phyloP scores from a whole-genome alignment of 2,329 filamentous ascomycete genomes.

The Penicillium freii region DNA sequence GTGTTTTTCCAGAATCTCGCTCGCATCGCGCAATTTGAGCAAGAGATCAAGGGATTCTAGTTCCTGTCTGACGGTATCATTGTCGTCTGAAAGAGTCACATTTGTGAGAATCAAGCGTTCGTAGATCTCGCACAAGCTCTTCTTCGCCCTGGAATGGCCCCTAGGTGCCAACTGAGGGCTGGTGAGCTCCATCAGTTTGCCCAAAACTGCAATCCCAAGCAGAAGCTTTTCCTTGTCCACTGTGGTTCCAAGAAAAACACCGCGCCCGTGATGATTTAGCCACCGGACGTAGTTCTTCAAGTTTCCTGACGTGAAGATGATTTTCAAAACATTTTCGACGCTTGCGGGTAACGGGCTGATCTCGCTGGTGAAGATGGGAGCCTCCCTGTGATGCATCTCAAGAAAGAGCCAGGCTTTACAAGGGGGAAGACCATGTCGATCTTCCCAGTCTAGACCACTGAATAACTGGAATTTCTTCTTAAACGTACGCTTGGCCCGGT shows the following conservation, averaged over 20 bases:
- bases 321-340: not conserved
- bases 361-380: not conserved
- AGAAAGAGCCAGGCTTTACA: not conserved
- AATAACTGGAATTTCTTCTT: not conserved
- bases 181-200: not conserved
- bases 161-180: not conserved
- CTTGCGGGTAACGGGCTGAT: not conserved
- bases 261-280: not conserved
- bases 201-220: not conserved
- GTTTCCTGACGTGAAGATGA: not conserved
- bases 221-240: not conserved
- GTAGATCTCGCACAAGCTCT: not conserved
- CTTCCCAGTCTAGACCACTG: constrained; percentile 3
- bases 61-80: not conserved
- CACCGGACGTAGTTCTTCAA: not conserved
- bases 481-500: constrained; percentile 1
- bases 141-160: not conserved
- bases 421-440: not conserved
- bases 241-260: not conserved
- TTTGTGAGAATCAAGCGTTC: not conserved
- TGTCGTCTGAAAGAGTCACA: not conserved
- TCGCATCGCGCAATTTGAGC: not conserved
- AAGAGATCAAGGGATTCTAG: not conserved
- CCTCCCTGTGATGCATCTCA: not conserved
- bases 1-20: not conserved